Conservation (phyloP, 2,329 filamentous ascomycete species). For the Pyrenophora teres region DNA sequence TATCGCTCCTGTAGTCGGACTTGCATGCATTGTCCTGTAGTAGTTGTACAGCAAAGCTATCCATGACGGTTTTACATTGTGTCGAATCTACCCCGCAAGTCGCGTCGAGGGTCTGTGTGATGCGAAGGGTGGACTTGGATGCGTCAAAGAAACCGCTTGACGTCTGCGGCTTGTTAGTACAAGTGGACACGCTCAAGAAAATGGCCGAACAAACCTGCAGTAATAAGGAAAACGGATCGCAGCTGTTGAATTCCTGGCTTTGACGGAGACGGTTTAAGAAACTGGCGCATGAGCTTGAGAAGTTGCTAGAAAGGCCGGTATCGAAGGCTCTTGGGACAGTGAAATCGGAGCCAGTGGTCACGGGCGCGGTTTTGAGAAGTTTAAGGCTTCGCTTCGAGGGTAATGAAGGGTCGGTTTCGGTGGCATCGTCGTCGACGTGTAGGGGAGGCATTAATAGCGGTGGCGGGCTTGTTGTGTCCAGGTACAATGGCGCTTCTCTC, state of each 20-base stretch:
- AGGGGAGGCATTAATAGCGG: slow-evolving; percentile 44
- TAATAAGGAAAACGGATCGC: slow-evolving; percentile 83
- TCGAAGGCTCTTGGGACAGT: slow-evolving; percentile 53
- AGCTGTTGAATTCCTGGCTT: slow-evolving; percentile 70
- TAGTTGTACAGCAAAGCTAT: slow-evolving; percentile 67
- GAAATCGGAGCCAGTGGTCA: slow-evolving; percentile 26
- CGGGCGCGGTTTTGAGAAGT: slow-evolving; percentile 33
- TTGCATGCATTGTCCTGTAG: slow-evolving; percentile 68
- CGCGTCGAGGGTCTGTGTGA: slow-evolving; percentile 77
- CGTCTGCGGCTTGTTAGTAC: slow-evolving; percentile 59
- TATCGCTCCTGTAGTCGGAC: slow-evolving; percentile 68
- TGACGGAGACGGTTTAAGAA: slow-evolving; percentile 72
- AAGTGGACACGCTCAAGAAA: background rate
- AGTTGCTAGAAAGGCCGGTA: slow-evolving; percentile 57
- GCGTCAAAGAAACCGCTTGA: slow-evolving; percentile 84
- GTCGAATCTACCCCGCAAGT: slow-evolving; percentile 72
- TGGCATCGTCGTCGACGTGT: slow-evolving; percentile 31
- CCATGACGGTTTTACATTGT: slow-evolving; percentile 69
- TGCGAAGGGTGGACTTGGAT: slow-evolving; percentile 69
- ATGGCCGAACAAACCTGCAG: slow-evolving; percentile 65
- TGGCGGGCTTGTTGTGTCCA: slow-evolving; percentile 39
- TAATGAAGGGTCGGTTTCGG: slow-evolving; percentile 25
- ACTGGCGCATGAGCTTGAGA: slow-evolving; percentile 61
- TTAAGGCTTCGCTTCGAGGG: slow-evolving; percentile 32
- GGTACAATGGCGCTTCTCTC: slow-evolving; percentile 36